Evolutionary conservation across 1,284 basidiomycete genomes (phyloP), one percentile per base, ranked within the genome.

Genomic region (Ustilago nuda): DNA sequence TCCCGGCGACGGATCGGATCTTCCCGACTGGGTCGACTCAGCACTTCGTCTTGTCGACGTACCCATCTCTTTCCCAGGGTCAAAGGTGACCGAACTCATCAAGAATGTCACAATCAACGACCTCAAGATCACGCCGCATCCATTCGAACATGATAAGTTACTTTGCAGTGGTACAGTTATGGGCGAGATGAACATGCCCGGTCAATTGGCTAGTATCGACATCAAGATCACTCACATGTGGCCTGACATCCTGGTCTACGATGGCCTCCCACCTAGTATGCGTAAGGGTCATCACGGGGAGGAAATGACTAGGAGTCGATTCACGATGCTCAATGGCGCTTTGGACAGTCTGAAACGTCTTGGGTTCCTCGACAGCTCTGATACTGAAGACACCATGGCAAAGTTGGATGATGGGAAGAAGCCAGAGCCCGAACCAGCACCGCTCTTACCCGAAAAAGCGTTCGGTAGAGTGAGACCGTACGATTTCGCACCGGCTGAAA

Each of bases 71-170:
- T 83, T 83, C 69, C 82, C 82, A 2, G 82, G 82, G 1, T 73
- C 72, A 35, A 75, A 79, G 37, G 80, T 82, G 39, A 83, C 82
- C 12, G 82, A 83, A 48, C 71, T 83, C 23, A 80, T 83, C 72
- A 77, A 78, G 65, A 80, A 83, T 50, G 80, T 83, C n/a, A 81
- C 80, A 35, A 83, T 83, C 55, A 53, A 72, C 43, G 79, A 83
- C 41, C 69, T 83, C 61, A 79, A 81, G 66, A 82, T 83, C 60
- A 70, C 79, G 23, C 76, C 82, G 19, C 82, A 83, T 60, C 80
- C 80, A 23, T 82, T 81, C 36, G 79, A 78, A 54, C 46, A 76
- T 33, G 82, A 83, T 54, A 81, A 81, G 75, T 61, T 83, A 30
- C 55, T 82, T 30, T 82, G 79, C 72, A 77, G 73, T 56, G 82